Evolutionary conservation across 768 basidiomycete species (phyloP).

Genomic region (Tylopilus balloui): DNA sequence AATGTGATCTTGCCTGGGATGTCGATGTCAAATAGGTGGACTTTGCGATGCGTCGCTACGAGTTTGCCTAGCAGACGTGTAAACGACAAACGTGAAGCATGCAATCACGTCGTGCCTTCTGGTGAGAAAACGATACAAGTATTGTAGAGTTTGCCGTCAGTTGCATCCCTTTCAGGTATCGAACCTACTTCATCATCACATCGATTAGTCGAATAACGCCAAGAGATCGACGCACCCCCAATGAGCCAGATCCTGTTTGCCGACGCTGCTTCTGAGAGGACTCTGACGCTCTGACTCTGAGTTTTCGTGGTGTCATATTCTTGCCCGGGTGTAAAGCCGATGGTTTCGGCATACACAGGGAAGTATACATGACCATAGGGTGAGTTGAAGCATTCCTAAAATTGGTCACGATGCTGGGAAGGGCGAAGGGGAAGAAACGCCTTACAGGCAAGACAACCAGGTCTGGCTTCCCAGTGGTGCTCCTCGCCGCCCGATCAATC

Average conservation of each 20-base stretch:
- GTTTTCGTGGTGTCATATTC: slow-evolving; percentile 53
- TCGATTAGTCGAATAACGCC: not conserved
- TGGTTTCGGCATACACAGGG: slow-evolving; percentile 77
- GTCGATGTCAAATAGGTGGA: slow-evolving; percentile 97
- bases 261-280: slow-evolving; percentile 78
- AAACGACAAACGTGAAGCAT: not conserved
- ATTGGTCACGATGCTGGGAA: not conserved
- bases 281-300: slow-evolving; percentile 71
- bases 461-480: slow-evolving; percentile 51
- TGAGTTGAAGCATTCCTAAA: slow-evolving; percentile 84
- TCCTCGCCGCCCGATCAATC: slow-evolving; percentile 64
- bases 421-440: not conserved
- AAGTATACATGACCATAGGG: slow-evolving; percentile 80
- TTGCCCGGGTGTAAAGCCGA: slow-evolving; percentile 56
- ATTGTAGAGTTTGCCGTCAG: slow-evolving; percentile 76
- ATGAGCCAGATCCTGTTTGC: slow-evolving; percentile 83
- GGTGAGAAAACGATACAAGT: slow-evolving; percentile 90
- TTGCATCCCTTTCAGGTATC: slow-evolving; percentile 77
- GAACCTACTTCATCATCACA: slow-evolving; percentile 54
- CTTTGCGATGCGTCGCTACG: slow-evolving; percentile 85
- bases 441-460: slow-evolving; percentile 81
- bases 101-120: slow-evolving; percentile 41
- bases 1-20: slow-evolving; percentile 90
- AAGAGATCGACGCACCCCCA: slow-evolving; percentile 54
- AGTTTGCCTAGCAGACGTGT: slow-evolving; percentile 59